Percentiles rank a stretch among this genome's conserved stretches.
Evolutionary conservation across 2,329 filamentous ascomycete species (phyloP).

Genomic region (Juglanconis oblonga): DNA sequence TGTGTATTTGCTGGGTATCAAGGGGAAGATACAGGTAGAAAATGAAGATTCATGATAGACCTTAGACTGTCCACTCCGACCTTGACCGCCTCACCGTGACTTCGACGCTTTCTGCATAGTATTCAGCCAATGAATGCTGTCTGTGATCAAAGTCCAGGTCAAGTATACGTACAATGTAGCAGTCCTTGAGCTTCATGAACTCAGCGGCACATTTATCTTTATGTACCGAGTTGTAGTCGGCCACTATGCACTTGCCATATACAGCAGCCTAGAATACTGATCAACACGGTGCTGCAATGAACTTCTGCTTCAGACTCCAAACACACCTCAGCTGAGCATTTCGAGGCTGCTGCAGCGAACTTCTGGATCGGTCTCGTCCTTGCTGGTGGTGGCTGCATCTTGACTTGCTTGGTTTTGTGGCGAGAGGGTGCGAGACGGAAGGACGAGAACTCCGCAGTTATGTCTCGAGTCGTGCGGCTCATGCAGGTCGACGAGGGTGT

Average conservation of each 20-base stretch:
- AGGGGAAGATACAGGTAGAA: neutral
- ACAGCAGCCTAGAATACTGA: conserved; percentile 60
- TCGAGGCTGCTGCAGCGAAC: conserved; percentile 51
- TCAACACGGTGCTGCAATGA: neutral
- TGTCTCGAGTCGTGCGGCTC: conserved; percentile 7
- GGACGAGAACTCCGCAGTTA: neutral
- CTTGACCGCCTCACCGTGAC: conserved; percentile 1
- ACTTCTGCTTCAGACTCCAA: neutral
- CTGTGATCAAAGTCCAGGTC: neutral
- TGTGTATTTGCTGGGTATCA: conserved; percentile 1
- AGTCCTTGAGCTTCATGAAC: conserved; percentile 82
- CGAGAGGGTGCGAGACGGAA: neutral
- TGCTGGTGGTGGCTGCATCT: conserved; percentile 23
- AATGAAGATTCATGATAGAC: neutral
- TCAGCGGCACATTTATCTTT: conserved; percentile 88
- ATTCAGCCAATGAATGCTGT: neutral
- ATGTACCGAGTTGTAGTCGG: conserved; percentile 84
- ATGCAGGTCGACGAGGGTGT: conserved; percentile 1
- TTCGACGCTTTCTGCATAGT: conserved; percentile 15
- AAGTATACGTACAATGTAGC: conserved; percentile 69
- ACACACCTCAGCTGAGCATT: conserved; percentile 54
- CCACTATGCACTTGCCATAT: conserved; percentile 89
- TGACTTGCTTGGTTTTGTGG: neutral
- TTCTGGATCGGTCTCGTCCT: conserved; percentile 51
- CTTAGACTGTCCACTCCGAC: neutral